These are phyloP conservation scores for Clathrospora elynae DNA, from an alignment of 2,329 filamentous ascomycete species.

Conservation along the genomic window DNA sequence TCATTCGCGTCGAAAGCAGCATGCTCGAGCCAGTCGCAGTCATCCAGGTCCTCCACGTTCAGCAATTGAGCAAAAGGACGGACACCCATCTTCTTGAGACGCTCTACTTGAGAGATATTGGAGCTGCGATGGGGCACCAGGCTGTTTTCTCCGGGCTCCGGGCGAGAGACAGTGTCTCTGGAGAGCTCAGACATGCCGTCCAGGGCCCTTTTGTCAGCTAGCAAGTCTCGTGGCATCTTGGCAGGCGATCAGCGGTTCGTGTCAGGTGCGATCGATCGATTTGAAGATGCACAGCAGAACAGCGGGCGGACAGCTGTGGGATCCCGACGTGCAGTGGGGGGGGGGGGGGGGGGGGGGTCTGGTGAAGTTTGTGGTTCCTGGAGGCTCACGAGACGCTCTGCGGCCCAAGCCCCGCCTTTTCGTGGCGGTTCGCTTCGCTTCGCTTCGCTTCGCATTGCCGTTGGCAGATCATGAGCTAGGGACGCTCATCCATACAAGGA, in stretches of 20 bases:
- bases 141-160: constrained; percentile 21
- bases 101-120: constrained; percentile 32
- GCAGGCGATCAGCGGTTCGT: constrained; percentile 11
- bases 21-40: constrained; percentile 63
- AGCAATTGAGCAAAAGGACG: constrained; percentile 77
- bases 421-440: constrained; percentile 16
- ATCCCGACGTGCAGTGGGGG: constrained; percentile 14
- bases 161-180: constrained; percentile 33
- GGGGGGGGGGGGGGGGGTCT: constrained; percentile 18
- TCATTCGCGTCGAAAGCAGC: constrained; percentile 63
- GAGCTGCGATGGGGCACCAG: constrained; percentile 31
- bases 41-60: constrained; percentile 67
- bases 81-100: constrained; percentile 57
- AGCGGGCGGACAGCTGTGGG: constrained; percentile 10
- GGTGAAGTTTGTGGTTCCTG: constrained; percentile 18
- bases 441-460: constrained; percentile 17
- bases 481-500: neutral
- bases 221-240: constrained; percentile 53
- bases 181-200: constrained; percentile 47
- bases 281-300: constrained; percentile 3
- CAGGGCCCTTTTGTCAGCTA: constrained; percentile 45
- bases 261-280: constrained; percentile 3
- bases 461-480: constrained; percentile 7
- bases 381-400: constrained; percentile 22
- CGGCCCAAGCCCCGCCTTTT: constrained; percentile 14